Evolutionary conservation across 768 basidiomycete species (phyloP).

Genomic region (Mycena venus): DNA sequence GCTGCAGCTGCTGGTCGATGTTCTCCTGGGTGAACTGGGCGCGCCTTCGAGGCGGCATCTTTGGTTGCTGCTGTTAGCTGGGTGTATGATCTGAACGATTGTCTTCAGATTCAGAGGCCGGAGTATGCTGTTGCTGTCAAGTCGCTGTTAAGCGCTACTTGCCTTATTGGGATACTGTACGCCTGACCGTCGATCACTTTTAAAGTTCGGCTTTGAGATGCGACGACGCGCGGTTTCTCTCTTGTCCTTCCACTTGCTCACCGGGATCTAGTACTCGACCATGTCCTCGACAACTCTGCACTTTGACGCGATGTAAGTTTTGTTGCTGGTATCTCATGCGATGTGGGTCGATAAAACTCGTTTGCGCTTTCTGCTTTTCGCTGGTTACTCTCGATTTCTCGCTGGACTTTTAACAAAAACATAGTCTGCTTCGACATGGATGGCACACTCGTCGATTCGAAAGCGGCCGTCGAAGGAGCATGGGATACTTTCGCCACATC

Average conservation of each 20-base stretch:
- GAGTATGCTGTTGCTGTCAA: slow-evolving; percentile 4
- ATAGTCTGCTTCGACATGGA: slow-evolving; percentile 88
- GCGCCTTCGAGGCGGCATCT: slow-evolving; percentile 80
- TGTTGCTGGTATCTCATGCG: neutral
- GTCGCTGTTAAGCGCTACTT: no score
- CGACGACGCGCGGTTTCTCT: no score
- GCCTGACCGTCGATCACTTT: no score
- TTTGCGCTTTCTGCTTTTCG: no score
- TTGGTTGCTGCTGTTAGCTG: no score
- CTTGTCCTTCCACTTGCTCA: slow-evolving; percentile 18
- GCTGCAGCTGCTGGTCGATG: slow-evolving; percentile 92
- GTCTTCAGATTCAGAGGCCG: no score
- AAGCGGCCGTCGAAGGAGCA: slow-evolving; percentile 83
- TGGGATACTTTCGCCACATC: slow-evolving; percentile 83
- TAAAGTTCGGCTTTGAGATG: no score
- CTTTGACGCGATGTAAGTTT: slow-evolving; percentile 61
- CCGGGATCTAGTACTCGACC: slow-evolving; percentile 6
- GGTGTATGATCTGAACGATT: no score
- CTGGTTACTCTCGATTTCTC: no score
- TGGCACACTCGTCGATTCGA: slow-evolving; percentile 87
- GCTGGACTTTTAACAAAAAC: neutral
- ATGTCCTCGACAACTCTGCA: slow-evolving; percentile 53
- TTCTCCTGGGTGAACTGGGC: slow-evolving; percentile 84
- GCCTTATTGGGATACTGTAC: neutral
- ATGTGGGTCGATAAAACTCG: neutral